Base-by-base conservation (phyloP, 345 rosid species). In the Pugionium dolabratum region DNA sequence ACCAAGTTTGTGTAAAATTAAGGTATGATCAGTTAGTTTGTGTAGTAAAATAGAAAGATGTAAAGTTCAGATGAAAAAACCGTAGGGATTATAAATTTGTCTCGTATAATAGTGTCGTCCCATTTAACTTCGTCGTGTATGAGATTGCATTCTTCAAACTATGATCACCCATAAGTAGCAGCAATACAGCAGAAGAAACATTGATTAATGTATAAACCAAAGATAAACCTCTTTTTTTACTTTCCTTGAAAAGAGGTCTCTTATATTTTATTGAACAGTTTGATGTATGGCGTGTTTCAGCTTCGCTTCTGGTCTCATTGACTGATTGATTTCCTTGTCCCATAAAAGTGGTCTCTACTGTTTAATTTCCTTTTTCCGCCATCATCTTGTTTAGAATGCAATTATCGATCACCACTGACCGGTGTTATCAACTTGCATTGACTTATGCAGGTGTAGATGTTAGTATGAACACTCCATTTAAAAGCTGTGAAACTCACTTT, bases 401-500 rank as follows among this genome's bases (percentile, higher is more conserved):
- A 41, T 56, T 3, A 47, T 27, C 6, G 34, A 5, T 7, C 40
- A 58, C n/a, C 53, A 50, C 35, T 58, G 7, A 59, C 42, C 5
- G 2, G 57, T 41, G 11, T 4, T 54, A 30, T 55, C 39, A 51
- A 2, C 28, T 59, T 59, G 71, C 7, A 6, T 56, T 56, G 37
- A 40, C 9, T 34, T 9, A 30, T 74, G 70, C 58, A 95, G 99
- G 99, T 77, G 99, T 95, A 31, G 99, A 95, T 78, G 82, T 91
- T 69, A 91, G 99, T 44, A 91, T 95, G 99, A 95, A 95, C 73
- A 95, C 97, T 3, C 99, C n/a, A 95, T 78, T 76, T 95, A 80
- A 95, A 91, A 76, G 80, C 94, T 3, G 99, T 95, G 81, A 91
- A 95, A 62, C 88, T 95, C 29, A 91, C 96, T 10, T 56, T 95